Evolutionary conservation across 2,329 filamentous ascomycete species (phyloP), one percentile per base, ranked within the genome.

Genomic region (Penicillium brevicompactum): DNA sequence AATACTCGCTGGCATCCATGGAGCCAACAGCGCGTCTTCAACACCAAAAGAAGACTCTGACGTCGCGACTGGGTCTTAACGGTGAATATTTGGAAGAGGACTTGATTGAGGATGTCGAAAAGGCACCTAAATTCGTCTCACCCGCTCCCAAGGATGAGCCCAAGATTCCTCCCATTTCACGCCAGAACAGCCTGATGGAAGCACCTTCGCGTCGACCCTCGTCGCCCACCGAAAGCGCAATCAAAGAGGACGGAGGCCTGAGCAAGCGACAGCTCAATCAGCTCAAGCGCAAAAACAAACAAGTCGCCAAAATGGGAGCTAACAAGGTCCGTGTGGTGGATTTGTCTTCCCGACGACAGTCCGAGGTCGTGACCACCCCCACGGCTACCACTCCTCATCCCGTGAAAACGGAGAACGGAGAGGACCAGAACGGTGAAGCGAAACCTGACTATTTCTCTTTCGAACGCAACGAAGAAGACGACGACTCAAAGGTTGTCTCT

Each of bases 201-300:
- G 62, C 72, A 9, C 70, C 73, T 18, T 67, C 75, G 7, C 70
- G 73, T 46, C 67, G 75, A 8, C 68, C 76, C 7, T 70, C 75
- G 34, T 83, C 83, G 3, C 80, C 82, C 11, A 69, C 66, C 41
- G 81, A 83, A 37, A 71, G 75, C 48, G 74, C 78, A 13, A 79
- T 80, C 47, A 72, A 80, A 2, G 89, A 91, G 59, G 89, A 91
- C 67, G 76, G 83, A 4, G 87, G 87, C 2, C 80, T 99, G 49
- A 97, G 94, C 77, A 93, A 94, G 57, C 86, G 94, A 41, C 94
- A 99, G 68, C 84, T 97, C 18, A 99, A 99, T 68, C 91, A 94
- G 49, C 78, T 99, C 9, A 97, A 97, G 74, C 86, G 94, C 42
- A 97, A 97, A 71, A 87, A 92, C 42, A 99, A 97, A 76, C 86